phyloP scores from a whole-genome alignment of 1,284 basidiomycete genomes.

The Anthracocystis setariae region DNA sequence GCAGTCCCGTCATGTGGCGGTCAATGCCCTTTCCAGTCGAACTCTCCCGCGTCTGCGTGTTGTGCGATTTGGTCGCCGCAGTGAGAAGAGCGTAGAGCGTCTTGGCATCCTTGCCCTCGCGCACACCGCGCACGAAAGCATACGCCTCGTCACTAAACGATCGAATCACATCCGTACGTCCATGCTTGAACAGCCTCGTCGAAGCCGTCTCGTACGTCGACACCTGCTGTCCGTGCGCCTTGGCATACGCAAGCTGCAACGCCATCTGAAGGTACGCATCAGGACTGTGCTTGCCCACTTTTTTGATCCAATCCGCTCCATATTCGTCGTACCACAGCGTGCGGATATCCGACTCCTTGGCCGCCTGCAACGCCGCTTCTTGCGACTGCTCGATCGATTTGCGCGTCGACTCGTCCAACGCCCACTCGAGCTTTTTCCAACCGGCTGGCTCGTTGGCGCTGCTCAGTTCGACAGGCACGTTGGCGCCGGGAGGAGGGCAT shows the following conservation, averaged over 20 bases:
- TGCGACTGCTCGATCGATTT: constrained; percentile 75
- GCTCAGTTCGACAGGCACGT: constrained; percentile 49
- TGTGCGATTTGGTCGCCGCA: constrained; percentile 80
- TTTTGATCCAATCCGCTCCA: constrained; percentile 90
- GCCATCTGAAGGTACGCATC: constrained; percentile 94
- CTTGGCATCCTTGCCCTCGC: constrained; percentile 72
- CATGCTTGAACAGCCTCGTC: constrained; percentile 88
- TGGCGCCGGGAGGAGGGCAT: constrained; percentile 44
- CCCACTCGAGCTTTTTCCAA: constrained; percentile 82
- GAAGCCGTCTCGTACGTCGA: constrained; percentile 95
- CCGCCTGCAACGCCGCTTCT: constrained; percentile 74
- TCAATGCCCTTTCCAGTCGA: constrained; percentile 88
- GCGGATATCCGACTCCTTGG: constrained; percentile 83
- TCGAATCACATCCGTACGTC: constrained; percentile 91
- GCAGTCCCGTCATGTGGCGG: constrained; percentile 88
- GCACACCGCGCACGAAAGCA: constrained; percentile 82
- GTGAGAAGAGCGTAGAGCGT: constrained; percentile 74
- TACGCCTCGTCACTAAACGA: constrained; percentile 81
- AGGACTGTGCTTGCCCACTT: constrained; percentile 80
- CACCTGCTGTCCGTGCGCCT: constrained; percentile 79
- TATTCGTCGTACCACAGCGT: constrained; percentile 87
- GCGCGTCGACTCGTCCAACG: constrained; percentile 75
- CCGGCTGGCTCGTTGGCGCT: constrained; percentile 61
- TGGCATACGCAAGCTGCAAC: constrained; percentile 90
- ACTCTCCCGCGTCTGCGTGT: constrained; percentile 79